Conservation (phyloP, 106 monocot species). For the Dioscorea dumetorum region DNA sequence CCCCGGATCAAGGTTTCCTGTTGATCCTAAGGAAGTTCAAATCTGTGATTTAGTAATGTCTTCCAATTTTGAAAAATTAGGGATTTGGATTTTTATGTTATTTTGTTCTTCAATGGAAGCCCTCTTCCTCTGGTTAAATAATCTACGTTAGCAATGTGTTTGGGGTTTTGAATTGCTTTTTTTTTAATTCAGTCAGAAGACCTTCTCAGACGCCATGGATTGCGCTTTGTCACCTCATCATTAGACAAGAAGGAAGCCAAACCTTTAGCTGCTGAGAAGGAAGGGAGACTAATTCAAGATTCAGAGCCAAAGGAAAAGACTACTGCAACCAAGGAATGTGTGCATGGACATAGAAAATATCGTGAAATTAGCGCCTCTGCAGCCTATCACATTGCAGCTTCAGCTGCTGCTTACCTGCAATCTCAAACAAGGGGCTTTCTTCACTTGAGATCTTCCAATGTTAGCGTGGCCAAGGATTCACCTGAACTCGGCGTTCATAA, state of each 20-base stretch:
- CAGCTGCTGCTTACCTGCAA: constrained; percentile 75
- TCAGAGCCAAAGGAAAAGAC: constrained; percentile 5
- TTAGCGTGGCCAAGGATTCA: neutral
- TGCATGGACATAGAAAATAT: constrained; percentile 4
- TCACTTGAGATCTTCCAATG: constrained; percentile 16
- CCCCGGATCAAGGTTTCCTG: constrained; percentile 13
- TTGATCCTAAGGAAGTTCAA: neutral
- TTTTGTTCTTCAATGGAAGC: neutral
- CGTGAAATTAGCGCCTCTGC: constrained; percentile 18
- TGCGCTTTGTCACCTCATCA: constrained; percentile 73
- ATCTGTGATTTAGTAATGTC: neutral
- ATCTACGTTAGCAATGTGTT: neutral
- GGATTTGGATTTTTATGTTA: neutral
- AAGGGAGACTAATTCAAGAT: neutral
- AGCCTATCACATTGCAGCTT: constrained; percentile 45
- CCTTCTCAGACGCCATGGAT: constrained; percentile 46
- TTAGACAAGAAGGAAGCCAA: constrained; percentile 36
- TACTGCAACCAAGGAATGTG: neutral
- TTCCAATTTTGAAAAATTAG: neutral
- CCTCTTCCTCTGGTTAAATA: too few relatives aligned
- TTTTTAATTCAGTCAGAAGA: constrained; percentile 26
- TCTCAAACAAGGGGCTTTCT: constrained; percentile 36
- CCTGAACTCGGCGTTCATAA: neutral
- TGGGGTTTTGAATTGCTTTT: neutral
- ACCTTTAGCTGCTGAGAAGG: constrained; percentile 4